phyloP scores from a whole-genome alignment of 2,329 filamentous ascomycete genomes.

The Plenodomus lindquistii region DNA sequence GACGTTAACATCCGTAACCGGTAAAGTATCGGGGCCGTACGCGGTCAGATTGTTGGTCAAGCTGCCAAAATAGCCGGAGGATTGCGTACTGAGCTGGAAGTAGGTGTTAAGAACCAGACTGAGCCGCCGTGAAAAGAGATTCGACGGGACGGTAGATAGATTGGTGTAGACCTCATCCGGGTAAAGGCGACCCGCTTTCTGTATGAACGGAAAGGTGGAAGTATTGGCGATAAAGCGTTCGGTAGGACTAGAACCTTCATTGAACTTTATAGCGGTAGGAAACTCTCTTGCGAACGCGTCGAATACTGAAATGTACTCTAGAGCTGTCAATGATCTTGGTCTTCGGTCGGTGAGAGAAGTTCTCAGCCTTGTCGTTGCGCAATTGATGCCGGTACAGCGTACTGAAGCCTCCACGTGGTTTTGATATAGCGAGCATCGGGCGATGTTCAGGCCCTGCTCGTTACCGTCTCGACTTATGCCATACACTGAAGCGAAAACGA shows the following conservation, averaged over 20 bases:
- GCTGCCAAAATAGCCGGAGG: conserved; percentile 29
- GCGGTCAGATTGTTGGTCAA: conserved; percentile 24
- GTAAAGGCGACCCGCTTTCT: conserved; percentile 4
- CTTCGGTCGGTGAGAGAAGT: conserved; percentile 22
- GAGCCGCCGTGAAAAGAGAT: conserved; percentile 27
- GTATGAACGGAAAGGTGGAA: conserved; percentile 22
- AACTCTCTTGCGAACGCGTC: conserved; percentile 11
- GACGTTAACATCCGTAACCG: conserved; percentile 22
- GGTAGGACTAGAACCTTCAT: conserved; percentile 22
- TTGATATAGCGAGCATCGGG: conserved; percentile 22
- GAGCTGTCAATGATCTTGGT: conserved; percentile 9
- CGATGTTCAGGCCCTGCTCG: conserved; percentile 18
- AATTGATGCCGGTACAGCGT: conserved; percentile 14
- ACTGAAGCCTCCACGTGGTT: conserved; percentile 28
- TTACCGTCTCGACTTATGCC: background rate
- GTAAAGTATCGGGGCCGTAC: conserved; percentile 31
- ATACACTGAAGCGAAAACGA: conserved; percentile 18
- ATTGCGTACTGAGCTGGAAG: conserved; percentile 31
- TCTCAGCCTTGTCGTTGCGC: conserved; percentile 16
- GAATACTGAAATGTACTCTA: conserved; percentile 22
- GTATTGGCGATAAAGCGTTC: conserved; percentile 28
- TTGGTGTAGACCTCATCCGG: conserved; percentile 10
- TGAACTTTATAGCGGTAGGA: conserved; percentile 12
- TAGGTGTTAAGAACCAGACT: conserved; percentile 36
- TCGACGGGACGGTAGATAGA: conserved; percentile 11